Conservation (phyloP, 345 rosid species). For the Punica granatum region DNA sequence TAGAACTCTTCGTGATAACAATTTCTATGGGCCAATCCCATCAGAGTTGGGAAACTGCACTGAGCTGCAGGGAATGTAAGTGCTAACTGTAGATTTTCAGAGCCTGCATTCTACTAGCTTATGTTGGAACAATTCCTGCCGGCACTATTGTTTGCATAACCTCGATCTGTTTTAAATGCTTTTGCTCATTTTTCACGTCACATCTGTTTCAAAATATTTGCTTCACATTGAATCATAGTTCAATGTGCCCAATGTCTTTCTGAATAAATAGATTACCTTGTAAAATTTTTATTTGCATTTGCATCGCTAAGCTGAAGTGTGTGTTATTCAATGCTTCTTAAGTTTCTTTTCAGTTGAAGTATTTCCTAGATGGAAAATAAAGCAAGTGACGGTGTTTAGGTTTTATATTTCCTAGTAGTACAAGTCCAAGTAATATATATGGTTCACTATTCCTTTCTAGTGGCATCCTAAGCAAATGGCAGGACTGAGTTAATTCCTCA, state of each 20-base stretch:
- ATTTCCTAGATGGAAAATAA: too few relatives aligned
- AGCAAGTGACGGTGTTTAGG: not conserved
- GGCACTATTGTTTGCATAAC: not conserved
- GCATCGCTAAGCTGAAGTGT: not conserved
- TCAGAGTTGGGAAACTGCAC: constrained; percentile 83
- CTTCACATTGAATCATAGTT: not conserved
- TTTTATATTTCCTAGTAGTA: not conserved
- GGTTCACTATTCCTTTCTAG: not conserved
- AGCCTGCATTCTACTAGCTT: not conserved
- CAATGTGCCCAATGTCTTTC: not conserved
- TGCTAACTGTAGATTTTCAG: not conserved
- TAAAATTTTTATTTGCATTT: too few relatives aligned
- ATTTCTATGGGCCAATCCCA: constrained; percentile 80
- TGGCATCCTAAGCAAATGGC: not conserved
- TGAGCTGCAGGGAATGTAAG: constrained; percentile 73
- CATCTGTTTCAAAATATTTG: not conserved
- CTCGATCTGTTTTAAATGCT: not conserved
- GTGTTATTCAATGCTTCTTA: too few relatives aligned
- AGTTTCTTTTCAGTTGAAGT: too few relatives aligned
- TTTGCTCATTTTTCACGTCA: not conserved
- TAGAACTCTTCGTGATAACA: constrained; percentile 76
- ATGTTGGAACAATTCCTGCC: not conserved
- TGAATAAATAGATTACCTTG: not conserved
- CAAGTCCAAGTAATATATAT: not conserved
- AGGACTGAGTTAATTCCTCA: not conserved